Evolutionary conservation across 805 yeast genomes (phyloP).

Genomic region (Cyberlindnera meyerae): DNA sequence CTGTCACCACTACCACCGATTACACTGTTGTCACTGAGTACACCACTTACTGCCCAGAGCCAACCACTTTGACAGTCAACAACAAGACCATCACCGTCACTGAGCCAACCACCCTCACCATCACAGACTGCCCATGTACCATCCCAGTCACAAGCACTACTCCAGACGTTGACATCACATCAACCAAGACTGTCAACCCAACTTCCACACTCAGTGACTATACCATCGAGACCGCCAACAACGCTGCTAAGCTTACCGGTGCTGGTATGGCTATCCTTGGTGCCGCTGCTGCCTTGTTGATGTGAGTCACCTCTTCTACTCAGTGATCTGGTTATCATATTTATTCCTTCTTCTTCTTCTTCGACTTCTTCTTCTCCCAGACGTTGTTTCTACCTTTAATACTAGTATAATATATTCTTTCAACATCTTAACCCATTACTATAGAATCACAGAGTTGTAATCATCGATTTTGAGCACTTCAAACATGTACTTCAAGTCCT

Average conservation of each 20-base stretch:
- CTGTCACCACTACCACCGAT: conserved; percentile 15
- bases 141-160: conserved; percentile 32
- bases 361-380: not conserved
- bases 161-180: not conserved
- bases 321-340: no score
- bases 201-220: no score
- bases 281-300: conserved; percentile 1
- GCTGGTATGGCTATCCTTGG: conserved; percentile 1
- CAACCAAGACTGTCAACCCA: not conserved
- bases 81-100: conserved; percentile 70
- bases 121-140: conserved; percentile 87
- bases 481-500: conserved; percentile 22
- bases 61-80: conserved; percentile 64
- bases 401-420: no score
- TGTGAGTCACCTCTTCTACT: no score
- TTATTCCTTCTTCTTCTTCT: no score
- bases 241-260: conserved; percentile 1
- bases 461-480: conserved; percentile 25
- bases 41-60: conserved; percentile 79
- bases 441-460: conserved; percentile 18
- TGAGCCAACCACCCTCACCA: conserved; percentile 74
- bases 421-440: no score
- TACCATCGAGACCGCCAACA: not conserved
- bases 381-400: not conserved
- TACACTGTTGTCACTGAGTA: conserved; percentile 33